Evolutionary conservation across 371 early-diverging fungal species (phyloP), one percentile per base, ranked within the genome.

Genomic region (Entomophthora muscae): DNA sequence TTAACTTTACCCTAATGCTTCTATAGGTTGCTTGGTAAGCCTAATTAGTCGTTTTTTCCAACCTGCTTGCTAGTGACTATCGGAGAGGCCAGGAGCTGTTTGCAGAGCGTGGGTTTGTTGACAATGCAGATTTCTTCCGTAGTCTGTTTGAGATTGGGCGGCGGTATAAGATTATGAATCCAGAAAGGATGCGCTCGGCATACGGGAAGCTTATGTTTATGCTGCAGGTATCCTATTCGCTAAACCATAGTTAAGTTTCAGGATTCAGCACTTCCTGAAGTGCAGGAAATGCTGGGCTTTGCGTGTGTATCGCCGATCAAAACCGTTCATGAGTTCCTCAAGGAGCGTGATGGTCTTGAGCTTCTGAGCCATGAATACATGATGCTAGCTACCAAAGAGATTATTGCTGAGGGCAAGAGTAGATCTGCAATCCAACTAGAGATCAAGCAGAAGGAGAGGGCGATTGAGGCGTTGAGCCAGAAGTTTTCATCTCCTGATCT

Each of bases 141-240:
- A 77, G 72, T 52, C 82, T 93, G n/a, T 92, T 95, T 70, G 98
- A 97, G 73, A 82, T 97, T 63, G 98, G 98, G 21, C 83, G 98
- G 57, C 75, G 98, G 32, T 89, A 97, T 72, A 97, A 97, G 76
- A 91, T 96, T 67, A 91, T 92, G 92, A 97, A 95, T 65, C 98
- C 98, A 0, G 96, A 96, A 70, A 91, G 91, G 71, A 96, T 97
- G 95, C 79, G 95, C 42, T 75, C 79, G 32, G 85, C 89, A 12
- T 96, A 96, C 71, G 98, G 96, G 60, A 95, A 97, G 69, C 75
- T 97, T 32, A 85, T 96, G 78, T 95, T 91, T 70, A 67, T 96
- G 75, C 75, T 96, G 33, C 82, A 79, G 72, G 81, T 81, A 61
- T 72, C 67, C 21, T n/a, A 54, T 24, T n/a, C 1, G 10, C 32